These are phyloP conservation scores for Botryobasidium botryosum DNA, from an alignment of 768 basidiomycete genomes.

Conservation along the genomic window DNA sequence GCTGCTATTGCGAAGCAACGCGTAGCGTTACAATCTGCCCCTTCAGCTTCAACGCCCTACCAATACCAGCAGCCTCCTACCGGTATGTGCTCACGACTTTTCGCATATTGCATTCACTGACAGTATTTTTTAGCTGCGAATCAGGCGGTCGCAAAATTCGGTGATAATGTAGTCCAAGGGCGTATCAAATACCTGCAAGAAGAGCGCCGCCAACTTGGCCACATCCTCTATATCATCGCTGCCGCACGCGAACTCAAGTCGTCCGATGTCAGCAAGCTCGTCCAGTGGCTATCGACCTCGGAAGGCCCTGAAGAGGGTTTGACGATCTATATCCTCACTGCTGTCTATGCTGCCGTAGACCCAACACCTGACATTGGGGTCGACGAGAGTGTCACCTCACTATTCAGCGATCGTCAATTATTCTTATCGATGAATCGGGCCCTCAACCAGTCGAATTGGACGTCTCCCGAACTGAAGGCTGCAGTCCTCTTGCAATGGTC, in stretches of 20 bases:
- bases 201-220: constrained; percentile 51
- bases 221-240: constrained; percentile 43
- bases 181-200: constrained; percentile 58
- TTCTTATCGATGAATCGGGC: constrained; percentile 10
- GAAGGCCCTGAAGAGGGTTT: constrained; percentile 48
- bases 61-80: constrained; percentile 31
- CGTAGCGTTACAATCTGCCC: constrained; percentile 41
- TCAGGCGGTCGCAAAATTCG: constrained; percentile 27
- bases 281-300: constrained; percentile 46
- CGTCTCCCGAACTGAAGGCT: constrained; percentile 51
- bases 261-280: constrained; percentile 39
- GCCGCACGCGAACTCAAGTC: constrained; percentile 44
- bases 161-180: constrained; percentile 47
- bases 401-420: constrained; percentile 16
- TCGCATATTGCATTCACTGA: constrained; percentile 21
- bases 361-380: constrained; percentile 21
- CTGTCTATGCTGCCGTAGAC: constrained; percentile 51
- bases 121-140: not conserved
- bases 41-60: constrained; percentile 45
- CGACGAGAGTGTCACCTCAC: constrained; percentile 36
- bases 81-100: constrained; percentile 27
- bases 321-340: constrained; percentile 48
- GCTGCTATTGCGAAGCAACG: constrained; percentile 29
- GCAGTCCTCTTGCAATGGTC: constrained; percentile 75
- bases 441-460: constrained; percentile 34